Base-by-base conservation (phyloP, 768 basidiomycete genomes). In the Lactarius quietus region DNA sequence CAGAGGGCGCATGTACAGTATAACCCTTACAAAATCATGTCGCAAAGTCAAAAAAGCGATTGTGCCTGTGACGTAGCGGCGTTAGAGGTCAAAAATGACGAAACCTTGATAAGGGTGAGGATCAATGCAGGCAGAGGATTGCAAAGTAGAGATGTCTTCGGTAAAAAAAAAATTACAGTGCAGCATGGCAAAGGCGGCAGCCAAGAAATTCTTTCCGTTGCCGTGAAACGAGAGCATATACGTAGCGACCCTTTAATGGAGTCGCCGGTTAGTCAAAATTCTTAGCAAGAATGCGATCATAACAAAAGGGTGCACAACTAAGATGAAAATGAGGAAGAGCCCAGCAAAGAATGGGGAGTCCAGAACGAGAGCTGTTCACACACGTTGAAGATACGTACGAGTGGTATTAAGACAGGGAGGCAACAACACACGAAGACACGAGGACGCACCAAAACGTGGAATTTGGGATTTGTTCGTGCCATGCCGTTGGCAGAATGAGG, bases 31-130 rank as follows among this genome's bases (percentile, higher is more conserved):
- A 29, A 31, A 23, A 31, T 33, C 8, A 29, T 33, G 33, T 17
- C n/a, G 26, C 33, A 45, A 38, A 45, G 51, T 14, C 51, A 53
- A 58, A 53, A 43, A 43, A 51, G 15, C 48, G 15, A 38, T 23
- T 48, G 65, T 66, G 41, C 65, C 65, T 66, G 65, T 66, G 65
- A 66, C 65, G 65, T 39, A 17, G 36, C 39, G 38, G 38, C 39
- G 51, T 10, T 43, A 18, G 23, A 43, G 52, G n/a, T 41, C n/a
- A 62, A 52, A 48, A 66, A 58, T 65, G 53, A 57, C 43, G 33
- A 53, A n/a, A 1, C 31, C 10, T 60, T 59, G 43, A 65, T 54
- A 62, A 62, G 54, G 39, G 43, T 43, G 10, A 15, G 41, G 53
- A 23, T 52, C 15, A 55, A 35, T 26, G 20, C 54, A 35, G 41